Conservation (phyloP, 768 basidiomycete genomes). For the Phylloporus sp. region DNA sequence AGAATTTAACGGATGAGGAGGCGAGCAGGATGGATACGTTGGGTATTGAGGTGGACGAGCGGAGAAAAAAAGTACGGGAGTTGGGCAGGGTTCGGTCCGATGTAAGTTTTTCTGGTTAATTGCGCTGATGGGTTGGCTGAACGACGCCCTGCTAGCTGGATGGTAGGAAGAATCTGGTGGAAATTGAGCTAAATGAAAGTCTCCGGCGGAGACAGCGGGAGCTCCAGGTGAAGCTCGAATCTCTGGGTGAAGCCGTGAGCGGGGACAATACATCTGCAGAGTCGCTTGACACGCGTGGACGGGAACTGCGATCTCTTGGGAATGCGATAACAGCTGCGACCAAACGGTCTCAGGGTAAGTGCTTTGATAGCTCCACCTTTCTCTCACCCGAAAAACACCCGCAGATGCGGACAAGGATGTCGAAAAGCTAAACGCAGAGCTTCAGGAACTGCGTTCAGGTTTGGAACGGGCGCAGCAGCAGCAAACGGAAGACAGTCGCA, state of each 20-base stretch:
- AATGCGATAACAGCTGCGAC: constrained; percentile 61
- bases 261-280: constrained; percentile 57
- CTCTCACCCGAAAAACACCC: background rate
- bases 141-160: constrained; percentile 39
- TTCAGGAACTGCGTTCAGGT: constrained; percentile 62
- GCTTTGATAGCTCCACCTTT: background rate
- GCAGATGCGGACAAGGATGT: constrained; percentile 69
- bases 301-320: constrained; percentile 68
- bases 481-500: constrained; percentile 82
- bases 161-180: constrained; percentile 71
- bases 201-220: constrained; percentile 79
- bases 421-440: constrained; percentile 55
- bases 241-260: constrained; percentile 57
- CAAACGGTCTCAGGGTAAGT: constrained; percentile 57
- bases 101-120: constrained; percentile 40
- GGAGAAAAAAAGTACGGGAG: constrained; percentile 67
- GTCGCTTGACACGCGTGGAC: constrained; percentile 61
- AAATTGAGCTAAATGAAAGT: constrained; percentile 92
- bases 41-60: constrained; percentile 70
- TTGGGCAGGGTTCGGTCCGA: constrained; percentile 65
- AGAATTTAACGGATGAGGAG: constrained; percentile 72
- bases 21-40: constrained; percentile 60
- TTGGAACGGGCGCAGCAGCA: constrained; percentile 77
- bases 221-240: constrained; percentile 69
- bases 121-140: background rate